Percentiles rank a stretch among this genome's conserved stretches.
Evolutionary conservation across 2,329 filamentous ascomycete species (phyloP).

Genomic region (Metarhizium humberi): DNA sequence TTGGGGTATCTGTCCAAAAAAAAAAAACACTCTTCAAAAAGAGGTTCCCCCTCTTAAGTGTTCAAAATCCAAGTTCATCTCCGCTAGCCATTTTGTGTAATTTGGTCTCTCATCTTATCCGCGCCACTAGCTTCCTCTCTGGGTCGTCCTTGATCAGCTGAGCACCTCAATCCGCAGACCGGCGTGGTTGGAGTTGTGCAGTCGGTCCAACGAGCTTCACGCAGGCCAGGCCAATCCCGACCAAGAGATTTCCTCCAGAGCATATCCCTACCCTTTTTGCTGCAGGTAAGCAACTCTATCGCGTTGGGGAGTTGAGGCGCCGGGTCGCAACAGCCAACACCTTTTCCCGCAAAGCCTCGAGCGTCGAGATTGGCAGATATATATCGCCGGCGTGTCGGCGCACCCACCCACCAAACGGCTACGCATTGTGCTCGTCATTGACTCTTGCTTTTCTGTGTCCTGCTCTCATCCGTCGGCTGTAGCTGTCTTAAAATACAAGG

Average conservation of each 20-base stretch:
- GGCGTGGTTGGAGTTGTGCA: background rate
- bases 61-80: too few relatives aligned
- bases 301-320: too few relatives aligned
- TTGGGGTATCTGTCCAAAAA: too few relatives aligned
- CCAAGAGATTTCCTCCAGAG: background rate
- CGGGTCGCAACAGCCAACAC: background rate
- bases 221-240: background rate
- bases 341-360: background rate
- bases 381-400: too few relatives aligned
- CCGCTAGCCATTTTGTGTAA: background rate
- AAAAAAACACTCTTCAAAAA: too few relatives aligned
- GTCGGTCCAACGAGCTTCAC: background rate
- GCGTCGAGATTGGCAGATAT: too few relatives aligned
- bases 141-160: constrained; percentile 1
- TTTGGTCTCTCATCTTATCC: background rate
- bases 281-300: background rate
- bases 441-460: too few relatives aligned
- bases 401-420: too few relatives aligned
- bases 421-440: too few relatives aligned
- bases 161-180: background rate
- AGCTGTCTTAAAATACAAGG: too few relatives aligned
- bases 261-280: background rate
- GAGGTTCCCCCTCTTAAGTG: too few relatives aligned
- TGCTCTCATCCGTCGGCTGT: too few relatives aligned
- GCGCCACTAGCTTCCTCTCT: background rate